phyloP scores from a whole-genome alignment of 2,329 filamentous ascomycete genomes.

The Pezicula carpinea region DNA sequence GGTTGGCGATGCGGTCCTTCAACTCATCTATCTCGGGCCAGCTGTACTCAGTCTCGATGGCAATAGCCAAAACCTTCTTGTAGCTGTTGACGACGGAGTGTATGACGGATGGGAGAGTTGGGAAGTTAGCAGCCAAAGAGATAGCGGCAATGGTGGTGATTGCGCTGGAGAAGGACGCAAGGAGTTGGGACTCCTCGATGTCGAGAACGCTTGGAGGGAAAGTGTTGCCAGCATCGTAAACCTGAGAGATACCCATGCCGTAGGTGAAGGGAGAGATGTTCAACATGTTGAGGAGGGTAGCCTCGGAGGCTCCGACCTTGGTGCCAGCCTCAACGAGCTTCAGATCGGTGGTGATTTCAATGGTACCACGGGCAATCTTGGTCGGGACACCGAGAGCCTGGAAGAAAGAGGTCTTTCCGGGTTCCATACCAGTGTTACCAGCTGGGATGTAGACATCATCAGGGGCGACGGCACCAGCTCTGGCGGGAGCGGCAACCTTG shows the following conservation, averaged over 20 bases:
- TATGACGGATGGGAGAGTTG: constrained; percentile 90
- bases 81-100: constrained; percentile 96
- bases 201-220: constrained; percentile 86
- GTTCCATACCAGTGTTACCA: constrained; percentile 99
- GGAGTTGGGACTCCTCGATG: constrained; percentile 90
- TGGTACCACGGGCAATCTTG: constrained; percentile 99
- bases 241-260: constrained; percentile 92
- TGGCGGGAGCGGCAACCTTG: constrained; percentile 95
- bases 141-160: constrained; percentile 84
- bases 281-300: constrained; percentile 98
- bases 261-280: constrained; percentile 99
- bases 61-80: constrained; percentile 93
- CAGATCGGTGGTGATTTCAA: constrained; percentile 97
- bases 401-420: constrained; percentile 99
- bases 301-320: constrained; percentile 99
- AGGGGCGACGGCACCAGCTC: constrained; percentile 95
- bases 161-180: constrained; percentile 74
- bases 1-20: constrained; percentile 99
- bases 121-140: constrained; percentile 91
- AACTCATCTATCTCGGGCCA: constrained; percentile 96
- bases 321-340: constrained; percentile 90
- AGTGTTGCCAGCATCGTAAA: constrained; percentile 95
- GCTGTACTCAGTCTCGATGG: constrained; percentile 82
- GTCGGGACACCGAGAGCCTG: constrained; percentile 99
- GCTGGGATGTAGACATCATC: constrained; percentile 91